Evolutionary conservation across 228 moss, liverwort and hornwort species (phyloP), one percentile per base, ranked within the genome.

Genomic region (Sphagnum fallax): DNA sequence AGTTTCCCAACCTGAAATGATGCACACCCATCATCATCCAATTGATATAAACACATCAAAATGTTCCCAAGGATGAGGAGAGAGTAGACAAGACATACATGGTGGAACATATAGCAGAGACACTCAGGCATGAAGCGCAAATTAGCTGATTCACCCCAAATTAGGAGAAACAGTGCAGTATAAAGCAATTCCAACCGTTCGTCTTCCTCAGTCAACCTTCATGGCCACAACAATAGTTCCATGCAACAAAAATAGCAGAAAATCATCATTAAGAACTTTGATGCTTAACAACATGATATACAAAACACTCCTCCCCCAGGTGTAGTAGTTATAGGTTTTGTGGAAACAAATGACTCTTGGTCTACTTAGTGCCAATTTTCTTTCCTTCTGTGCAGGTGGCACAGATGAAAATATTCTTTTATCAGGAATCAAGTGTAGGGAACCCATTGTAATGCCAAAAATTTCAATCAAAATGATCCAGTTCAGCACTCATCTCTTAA

Each of bases 131-230:
- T 98, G 72, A 98, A 98, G 63, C 97, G 88, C 77, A 98, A 70
- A 81, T 98, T 98, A 1, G 93, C 97, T 63, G 97, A 93, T 71
- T 98, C 97, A 79, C 97, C 97, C 97, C 97, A 98, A 68, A 98
- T 87, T 75, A 98, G 81, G 63, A 98, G 81, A 73, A 75, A 98
- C 69, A 98, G 78, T 59, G 91, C 81, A 16, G 84, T 85, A 67
- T 88, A 98, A 49, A 98, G 72, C 75, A 98, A 72, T 79, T 98
- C 93, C 76, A 80, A 82, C 48, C 80, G 91, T 76, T 90, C 90
- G 66, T 77, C 81, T 66, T 87, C 85, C 68, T 71, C 76, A 15
- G 88, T 77, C 78, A 87, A 83, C 75, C 95, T 95, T 75, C 59
- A 87, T 66, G 67, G 74, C 18, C 16, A 67, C 63, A 8, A 66